Conservation (phyloP, 1,284 basidiomycete species). For the Clitocybe nebularis region DNA sequence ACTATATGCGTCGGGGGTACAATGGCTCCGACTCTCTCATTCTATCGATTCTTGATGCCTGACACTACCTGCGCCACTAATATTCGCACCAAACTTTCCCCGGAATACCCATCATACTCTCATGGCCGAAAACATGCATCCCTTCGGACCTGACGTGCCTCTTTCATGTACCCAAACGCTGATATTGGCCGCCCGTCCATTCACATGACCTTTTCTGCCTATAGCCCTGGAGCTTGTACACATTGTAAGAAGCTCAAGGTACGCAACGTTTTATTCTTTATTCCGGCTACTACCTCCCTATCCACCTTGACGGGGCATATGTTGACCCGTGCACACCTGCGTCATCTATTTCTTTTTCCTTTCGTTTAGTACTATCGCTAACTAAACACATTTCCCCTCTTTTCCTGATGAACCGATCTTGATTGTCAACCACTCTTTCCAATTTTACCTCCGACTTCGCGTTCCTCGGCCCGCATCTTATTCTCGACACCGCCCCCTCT, state of each 20-base stretch:
- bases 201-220: conserved; percentile 5
- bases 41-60: conserved; percentile 4
- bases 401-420: conserved; percentile 5
- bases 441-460: conserved; percentile 1
- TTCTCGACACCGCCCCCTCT: background rate
- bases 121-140: background rate
- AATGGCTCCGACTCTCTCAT: conserved; percentile 10
- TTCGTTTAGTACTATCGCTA: background rate
- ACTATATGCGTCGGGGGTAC: conserved; percentile 15
- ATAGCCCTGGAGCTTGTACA: conserved; percentile 72
- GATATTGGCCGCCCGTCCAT: conserved; percentile 6
- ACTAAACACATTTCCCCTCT: background rate
- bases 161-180: conserved; percentile 2
- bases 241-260: conserved; percentile 85
- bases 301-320: conserved; percentile 13
- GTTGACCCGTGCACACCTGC: background rate
- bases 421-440: conserved; percentile 1
- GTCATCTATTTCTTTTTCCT: background rate
- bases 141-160: conserved; percentile 9
- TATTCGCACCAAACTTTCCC: background rate
- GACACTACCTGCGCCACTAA: conserved; percentile 3
- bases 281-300: conserved; percentile 1
- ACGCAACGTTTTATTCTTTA: conserved; percentile 24
- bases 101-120: conserved; percentile 6
- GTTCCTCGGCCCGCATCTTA: conserved; percentile 2